Evolutionary conservation across 2,329 filamentous ascomycete genomes (phyloP).

Genomic region (Ophiostoma sp.): DNA sequence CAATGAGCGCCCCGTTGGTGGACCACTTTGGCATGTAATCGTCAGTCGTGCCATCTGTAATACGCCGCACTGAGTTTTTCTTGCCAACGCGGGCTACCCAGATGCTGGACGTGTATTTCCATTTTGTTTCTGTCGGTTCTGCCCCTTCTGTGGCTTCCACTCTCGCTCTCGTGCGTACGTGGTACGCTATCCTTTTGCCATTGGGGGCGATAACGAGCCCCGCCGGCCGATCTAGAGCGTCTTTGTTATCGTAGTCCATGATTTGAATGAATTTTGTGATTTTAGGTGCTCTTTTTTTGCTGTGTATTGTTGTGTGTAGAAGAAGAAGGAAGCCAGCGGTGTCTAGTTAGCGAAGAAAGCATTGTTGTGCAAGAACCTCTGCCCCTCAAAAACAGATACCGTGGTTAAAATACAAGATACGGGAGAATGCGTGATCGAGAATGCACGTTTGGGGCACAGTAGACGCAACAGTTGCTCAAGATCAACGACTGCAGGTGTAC

Average conservation of each 20-base stretch:
- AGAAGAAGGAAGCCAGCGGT: not conserved
- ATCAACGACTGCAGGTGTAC: not conserved
- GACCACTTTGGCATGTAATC: not conserved
- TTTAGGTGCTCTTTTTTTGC: not conserved
- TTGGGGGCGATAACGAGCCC: not conserved
- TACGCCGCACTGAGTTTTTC: not conserved
- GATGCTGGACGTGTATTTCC: not conserved
- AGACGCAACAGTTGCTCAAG: not conserved
- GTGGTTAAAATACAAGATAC: not conserved
- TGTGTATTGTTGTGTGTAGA: not conserved
- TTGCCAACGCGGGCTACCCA: not conserved
- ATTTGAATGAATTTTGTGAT: not conserved
- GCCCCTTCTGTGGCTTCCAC: not conserved
- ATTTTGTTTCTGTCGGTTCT: not conserved
- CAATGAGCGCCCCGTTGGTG: not conserved
- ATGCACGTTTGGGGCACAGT: not conserved
- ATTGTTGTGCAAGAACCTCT: not conserved
- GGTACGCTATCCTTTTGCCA: not conserved
- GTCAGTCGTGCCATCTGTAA: not conserved
- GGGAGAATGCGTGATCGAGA: not conserved
- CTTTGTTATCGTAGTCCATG: not conserved
- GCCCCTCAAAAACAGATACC: not conserved
- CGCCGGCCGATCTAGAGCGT: not conserved
- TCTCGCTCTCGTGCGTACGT: not conserved
- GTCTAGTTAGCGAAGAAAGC: not conserved